Conservation (phyloP, 192 early-diverging fungal genomes). For the Fimicolochytrium jonesii region DNA sequence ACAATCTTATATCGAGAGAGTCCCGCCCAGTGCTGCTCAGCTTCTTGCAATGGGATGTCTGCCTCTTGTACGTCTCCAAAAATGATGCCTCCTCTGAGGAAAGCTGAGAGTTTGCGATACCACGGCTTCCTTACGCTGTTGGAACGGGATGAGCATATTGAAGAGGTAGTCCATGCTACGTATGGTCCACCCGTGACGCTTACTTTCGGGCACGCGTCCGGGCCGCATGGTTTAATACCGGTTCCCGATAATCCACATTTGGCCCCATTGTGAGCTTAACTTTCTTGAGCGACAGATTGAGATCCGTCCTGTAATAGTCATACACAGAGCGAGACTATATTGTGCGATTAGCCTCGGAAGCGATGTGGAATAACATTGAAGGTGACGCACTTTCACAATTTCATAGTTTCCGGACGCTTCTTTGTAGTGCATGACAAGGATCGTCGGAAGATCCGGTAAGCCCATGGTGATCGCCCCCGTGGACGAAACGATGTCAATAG, state of each 20-base stretch:
- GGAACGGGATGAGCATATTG: too few species aligned
- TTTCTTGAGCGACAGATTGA: conserved; percentile 48
- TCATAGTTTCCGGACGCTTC: conserved; percentile 56
- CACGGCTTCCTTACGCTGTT: conserved; percentile 16
- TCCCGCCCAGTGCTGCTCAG: conserved; percentile 50
- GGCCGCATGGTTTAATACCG: conserved; percentile 42
- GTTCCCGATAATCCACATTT: conserved; percentile 64
- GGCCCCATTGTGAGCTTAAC: conserved; percentile 49
- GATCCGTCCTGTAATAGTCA: conserved; percentile 56
- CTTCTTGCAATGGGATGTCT: conserved; percentile 18
- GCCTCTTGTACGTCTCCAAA: conserved; percentile 28
- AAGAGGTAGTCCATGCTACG: too few species aligned
- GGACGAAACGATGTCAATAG: conserved; percentile 59
- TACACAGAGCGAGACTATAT: conserved; percentile 47
- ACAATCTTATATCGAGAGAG: conserved; percentile 54
- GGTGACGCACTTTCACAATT: conserved; percentile 19
- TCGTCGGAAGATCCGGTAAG: conserved; percentile 58
- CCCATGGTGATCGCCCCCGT: conserved; percentile 70
- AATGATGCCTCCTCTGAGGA: conserved; percentile 17
- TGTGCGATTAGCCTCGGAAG: not conserved
- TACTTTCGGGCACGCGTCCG: conserved; percentile 26
- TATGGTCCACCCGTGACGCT: too few species aligned
- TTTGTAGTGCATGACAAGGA: conserved; percentile 56
- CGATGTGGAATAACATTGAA: not conserved
- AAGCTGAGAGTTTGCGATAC: not conserved